Conservation (phyloP, 257 asterid species). For the Cinchona pubescens region DNA sequence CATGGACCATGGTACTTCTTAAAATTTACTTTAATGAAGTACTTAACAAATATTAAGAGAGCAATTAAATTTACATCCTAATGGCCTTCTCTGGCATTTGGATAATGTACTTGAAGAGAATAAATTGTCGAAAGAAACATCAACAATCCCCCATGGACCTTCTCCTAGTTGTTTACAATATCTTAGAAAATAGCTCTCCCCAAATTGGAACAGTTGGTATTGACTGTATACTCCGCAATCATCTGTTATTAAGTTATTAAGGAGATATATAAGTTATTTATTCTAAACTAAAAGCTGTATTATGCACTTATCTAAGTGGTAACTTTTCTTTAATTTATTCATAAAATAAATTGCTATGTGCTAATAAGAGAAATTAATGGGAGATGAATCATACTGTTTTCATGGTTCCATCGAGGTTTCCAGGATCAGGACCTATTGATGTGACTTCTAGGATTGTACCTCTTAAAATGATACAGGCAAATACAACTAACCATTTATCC, state of each 20-base stretch:
- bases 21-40: no score
- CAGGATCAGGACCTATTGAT: conserved; percentile 32
- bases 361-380: not conserved
- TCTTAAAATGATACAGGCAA: conserved; percentile 37
- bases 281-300: not conserved
- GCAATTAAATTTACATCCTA: conserved; percentile 37
- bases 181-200: conserved; percentile 37
- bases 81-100: conserved; percentile 49
- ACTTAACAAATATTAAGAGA: not conserved
- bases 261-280: not conserved
- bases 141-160: conserved; percentile 51
- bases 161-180: conserved; percentile 33
- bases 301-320: not conserved
- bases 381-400: conserved; percentile 31
- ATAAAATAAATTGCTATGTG: not conserved
- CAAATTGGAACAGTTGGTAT: conserved; percentile 50
- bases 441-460: conserved; percentile 30
- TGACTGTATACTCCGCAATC: conserved; percentile 45
- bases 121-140: conserved; percentile 46
- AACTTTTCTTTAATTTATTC: not conserved
- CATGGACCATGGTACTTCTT: no score
- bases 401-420: conserved; percentile 34
- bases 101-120: not conserved
- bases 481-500: conserved; percentile 46
- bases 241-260: conserved; percentile 23